phyloP scores from a whole-genome alignment of 805 yeast genomes.

The Pichia thaimueangensis region DNA sequence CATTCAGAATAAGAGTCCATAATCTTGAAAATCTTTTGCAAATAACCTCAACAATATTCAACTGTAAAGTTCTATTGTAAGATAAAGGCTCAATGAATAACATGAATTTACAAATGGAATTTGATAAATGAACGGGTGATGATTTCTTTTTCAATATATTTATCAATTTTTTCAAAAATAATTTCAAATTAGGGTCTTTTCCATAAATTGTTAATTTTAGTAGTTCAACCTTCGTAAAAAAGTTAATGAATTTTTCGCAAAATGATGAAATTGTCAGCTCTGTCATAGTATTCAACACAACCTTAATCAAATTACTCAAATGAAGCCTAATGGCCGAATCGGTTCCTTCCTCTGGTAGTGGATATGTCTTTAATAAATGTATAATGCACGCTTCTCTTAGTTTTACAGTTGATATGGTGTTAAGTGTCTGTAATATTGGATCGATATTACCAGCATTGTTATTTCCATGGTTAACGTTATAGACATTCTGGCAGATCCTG shows the following conservation, averaged over 20 bases:
- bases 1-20: not conserved
- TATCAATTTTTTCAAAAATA: not conserved
- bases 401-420: too few relatives aligned
- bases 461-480: too few relatives aligned
- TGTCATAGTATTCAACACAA: not conserved
- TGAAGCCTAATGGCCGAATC: not conserved
- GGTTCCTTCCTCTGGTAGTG: not conserved
- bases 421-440: too few relatives aligned
- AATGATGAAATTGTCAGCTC: not conserved
- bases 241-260: not conserved
- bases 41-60: not conserved
- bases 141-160: not conserved
- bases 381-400: not conserved
- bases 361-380: not conserved
- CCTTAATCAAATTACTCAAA: not conserved
- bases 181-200: not conserved
- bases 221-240: not conserved
- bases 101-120: not conserved
- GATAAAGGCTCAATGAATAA: not conserved
- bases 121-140: not conserved
- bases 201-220: not conserved
- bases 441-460: too few relatives aligned
- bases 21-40: not conserved
- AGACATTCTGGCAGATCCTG: too few relatives aligned
- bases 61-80: not conserved